Conservation (phyloP, 2,329 filamentous ascomycete species). For the Penicillium sp. region DNA sequence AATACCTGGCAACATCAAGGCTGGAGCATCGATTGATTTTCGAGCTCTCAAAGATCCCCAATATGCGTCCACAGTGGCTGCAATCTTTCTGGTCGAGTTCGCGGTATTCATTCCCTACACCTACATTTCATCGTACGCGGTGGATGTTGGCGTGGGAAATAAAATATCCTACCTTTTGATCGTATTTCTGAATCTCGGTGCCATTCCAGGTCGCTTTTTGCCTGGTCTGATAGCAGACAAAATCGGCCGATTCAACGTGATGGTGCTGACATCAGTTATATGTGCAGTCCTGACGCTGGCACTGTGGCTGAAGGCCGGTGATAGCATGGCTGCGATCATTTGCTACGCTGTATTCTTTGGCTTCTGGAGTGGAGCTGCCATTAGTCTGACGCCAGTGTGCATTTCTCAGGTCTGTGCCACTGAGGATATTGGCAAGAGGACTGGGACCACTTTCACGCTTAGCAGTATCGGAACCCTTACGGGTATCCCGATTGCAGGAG, state of each 20-base stretch:
- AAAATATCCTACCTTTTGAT: conserved; percentile 25
- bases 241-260: conserved; percentile 26
- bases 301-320: conserved; percentile 20
- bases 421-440: conserved; percentile 40
- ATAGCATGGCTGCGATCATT: conserved; percentile 9
- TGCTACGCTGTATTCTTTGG: conserved; percentile 26
- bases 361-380: conserved; percentile 36
- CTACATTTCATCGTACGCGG: conserved; percentile 25
- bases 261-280: conserved; percentile 21
- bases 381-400: conserved; percentile 40
- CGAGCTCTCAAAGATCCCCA: conserved; percentile 20
- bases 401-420: conserved; percentile 45
- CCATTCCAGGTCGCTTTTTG: conserved; percentile 22
- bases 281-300: conserved; percentile 18
- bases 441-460: conserved; percentile 30
- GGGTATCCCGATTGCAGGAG: conserved; percentile 20
- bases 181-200: conserved; percentile 24
- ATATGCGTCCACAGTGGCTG: conserved; percentile 20
- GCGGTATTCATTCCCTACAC: conserved; percentile 27
- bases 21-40: conserved; percentile 19
- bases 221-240: conserved; percentile 25
- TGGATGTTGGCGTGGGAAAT: conserved; percentile 12
- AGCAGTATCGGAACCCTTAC: conserved; percentile 23
- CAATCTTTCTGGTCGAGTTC: conserved; percentile 24
- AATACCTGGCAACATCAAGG: conserved; percentile 20